Evolutionary conservation across 148 eudicot genomes (phyloP).

Genomic region (Euryodendron excelsum): DNA sequence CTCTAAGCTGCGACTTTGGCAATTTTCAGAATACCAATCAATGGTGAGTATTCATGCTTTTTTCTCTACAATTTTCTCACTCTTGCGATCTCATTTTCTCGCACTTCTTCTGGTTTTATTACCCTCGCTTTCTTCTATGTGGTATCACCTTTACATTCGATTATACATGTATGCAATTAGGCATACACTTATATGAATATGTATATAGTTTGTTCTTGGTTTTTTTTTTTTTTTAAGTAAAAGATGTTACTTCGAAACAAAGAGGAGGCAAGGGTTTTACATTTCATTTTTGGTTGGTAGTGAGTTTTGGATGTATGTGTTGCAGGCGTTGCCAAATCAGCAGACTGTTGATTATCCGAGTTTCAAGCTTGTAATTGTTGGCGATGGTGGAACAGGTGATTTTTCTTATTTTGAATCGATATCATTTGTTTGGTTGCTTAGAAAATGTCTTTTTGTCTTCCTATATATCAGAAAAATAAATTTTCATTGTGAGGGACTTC

Average conservation of each 20-base stretch:
- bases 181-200: not conserved
- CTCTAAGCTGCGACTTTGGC: not conserved
- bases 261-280: not conserved
- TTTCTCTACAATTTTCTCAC: not conserved
- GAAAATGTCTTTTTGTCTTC: not conserved
- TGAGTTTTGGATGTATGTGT: not conserved
- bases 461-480: not conserved
- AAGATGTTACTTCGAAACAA: not conserved
- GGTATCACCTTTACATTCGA: not conserved
- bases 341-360: constrained; percentile 71
- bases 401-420: not conserved
- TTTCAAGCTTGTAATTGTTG: constrained; percentile 79
- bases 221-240: not conserved
- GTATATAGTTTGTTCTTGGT: not conserved
- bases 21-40: not conserved
- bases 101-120: not conserved
- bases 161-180: not conserved
- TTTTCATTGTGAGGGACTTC: not conserved
- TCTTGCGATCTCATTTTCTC: not conserved
- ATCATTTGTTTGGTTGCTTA: not conserved
- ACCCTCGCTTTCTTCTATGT: not conserved
- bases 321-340: constrained; percentile 72
- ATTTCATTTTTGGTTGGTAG: not conserved
- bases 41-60: not conserved
- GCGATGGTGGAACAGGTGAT: constrained; percentile 76